Evolutionary conservation across 257 asterid species (phyloP), one percentile per base, ranked within the genome.

Genomic region (Anisodus tanguticus): DNA sequence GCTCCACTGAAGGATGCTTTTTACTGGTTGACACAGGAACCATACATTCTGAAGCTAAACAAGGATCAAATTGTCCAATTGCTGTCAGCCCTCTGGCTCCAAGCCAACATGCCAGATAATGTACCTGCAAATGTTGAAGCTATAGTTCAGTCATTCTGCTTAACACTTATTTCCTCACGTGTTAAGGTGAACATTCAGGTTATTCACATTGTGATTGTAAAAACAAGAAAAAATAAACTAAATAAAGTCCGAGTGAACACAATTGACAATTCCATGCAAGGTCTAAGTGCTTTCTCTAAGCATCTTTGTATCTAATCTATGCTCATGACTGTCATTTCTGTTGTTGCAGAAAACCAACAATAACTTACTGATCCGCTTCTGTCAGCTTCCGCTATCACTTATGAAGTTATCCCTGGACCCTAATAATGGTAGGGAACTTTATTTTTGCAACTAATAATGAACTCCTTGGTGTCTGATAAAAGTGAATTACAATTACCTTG

Each of bases 61-160:
- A 98, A 97, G 89, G 99, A 97, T 86, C 99, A 94, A 89, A 90
- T 93, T 26, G 87, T 89, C 80, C 99, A 94, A 86, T 83, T 97
- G 89, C 91, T 97, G 62, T 92, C 97, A 79, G 95, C 94, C 83
- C 91, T 97, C 76, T 97, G 98, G 99, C 85, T 92, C 58, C 97
- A 95, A 91, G 90, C 93, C 85, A 91, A 86, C 88, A 92, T 92
- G 88, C 91, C 93, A 51, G 94, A 97, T 88, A 97, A 95, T 86
- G 68, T 86, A 55, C 99, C 99, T 71, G 91, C 97, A 82, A 97
- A 97, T 89, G 79, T 93, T 67, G 99, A 94, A 93, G 97, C 98
- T 78, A 90, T 94, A 11, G 93, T 98, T n/a, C 98, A 93, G 91
- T 92, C 99, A 51, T 97, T 97, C 93, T 95, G 95, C 87, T 87